Evolutionary conservation across 768 basidiomycete genomes (phyloP).

Genomic region (Amanita inopinata): DNA sequence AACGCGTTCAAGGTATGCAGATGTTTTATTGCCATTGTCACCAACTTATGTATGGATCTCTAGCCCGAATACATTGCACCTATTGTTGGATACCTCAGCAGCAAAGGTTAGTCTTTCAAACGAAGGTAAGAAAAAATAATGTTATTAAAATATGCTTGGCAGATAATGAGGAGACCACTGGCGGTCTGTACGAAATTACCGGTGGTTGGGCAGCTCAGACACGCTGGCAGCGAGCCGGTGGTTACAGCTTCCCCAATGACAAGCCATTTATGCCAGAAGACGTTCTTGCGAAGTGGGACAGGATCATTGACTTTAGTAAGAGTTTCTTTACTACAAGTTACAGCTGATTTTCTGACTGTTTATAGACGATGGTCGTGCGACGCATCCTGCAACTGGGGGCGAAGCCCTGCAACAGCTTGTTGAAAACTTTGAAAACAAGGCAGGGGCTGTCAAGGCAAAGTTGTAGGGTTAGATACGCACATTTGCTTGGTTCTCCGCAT

Average conservation of each 20-base stretch:
- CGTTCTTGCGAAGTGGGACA: slow-evolving; percentile 68
- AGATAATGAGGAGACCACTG: slow-evolving; percentile 68
- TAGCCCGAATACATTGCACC: slow-evolving; percentile 91
- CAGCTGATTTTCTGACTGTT: slow-evolving; percentile 1
- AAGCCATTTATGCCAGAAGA: slow-evolving; percentile 71
- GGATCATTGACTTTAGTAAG: slow-evolving; percentile 79
- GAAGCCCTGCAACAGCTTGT: slow-evolving; percentile 70
- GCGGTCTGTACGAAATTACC: slow-evolving; percentile 73
- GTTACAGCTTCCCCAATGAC: slow-evolving; percentile 79
- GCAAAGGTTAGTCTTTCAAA: slow-evolving; percentile 37
- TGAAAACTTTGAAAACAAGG: slow-evolving; percentile 44
- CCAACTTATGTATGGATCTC: slow-evolving; percentile 1
- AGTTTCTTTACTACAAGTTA: slow-evolving; percentile 5
- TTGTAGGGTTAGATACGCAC: slow-evolving; percentile 25
- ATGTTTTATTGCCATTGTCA: background rate
- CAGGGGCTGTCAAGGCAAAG: slow-evolving; percentile 35
- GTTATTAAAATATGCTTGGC: background rate
- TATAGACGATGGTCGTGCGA: slow-evolving; percentile 71
- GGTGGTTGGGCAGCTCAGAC: slow-evolving; percentile 92
- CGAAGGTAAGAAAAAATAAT: background rate
- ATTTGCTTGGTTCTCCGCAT: background rate
- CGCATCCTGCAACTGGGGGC: slow-evolving; percentile 62
- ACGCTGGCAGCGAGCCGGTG: slow-evolving; percentile 87
- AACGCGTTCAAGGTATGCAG: slow-evolving; percentile 71
- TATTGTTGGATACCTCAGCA: slow-evolving; percentile 82